phyloP scores from a whole-genome alignment of 2,329 filamentous ascomycete genomes.

The Lachnellula suecica region DNA sequence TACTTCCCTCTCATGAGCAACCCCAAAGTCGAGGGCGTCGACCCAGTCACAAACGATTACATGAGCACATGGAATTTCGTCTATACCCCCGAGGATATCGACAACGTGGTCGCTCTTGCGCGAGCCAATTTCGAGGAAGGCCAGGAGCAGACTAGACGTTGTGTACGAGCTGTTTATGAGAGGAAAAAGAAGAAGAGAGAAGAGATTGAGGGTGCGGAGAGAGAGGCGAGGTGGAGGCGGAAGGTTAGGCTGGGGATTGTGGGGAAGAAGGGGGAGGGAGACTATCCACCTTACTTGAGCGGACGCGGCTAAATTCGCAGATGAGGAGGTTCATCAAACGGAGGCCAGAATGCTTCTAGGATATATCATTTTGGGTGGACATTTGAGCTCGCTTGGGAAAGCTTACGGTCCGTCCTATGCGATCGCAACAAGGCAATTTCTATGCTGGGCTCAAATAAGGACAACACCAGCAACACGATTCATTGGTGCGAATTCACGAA shows the following conservation, averaged over 20 bases:
- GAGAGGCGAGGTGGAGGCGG: conserved; percentile 43
- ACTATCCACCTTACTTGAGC: conserved; percentile 57
- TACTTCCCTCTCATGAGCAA: conserved; percentile 92
- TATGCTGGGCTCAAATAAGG: no score
- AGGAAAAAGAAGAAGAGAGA: conserved; percentile 74
- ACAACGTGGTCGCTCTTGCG: conserved; percentile 78
- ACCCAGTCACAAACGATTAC: conserved; percentile 80
- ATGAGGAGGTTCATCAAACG: background rate
- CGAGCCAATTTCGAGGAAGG: conserved; percentile 86
- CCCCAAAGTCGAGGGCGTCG: conserved; percentile 74
- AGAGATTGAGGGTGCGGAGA: conserved; percentile 45
- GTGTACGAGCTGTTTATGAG: conserved; percentile 88
- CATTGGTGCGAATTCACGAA: no score
- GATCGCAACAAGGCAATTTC: no score
- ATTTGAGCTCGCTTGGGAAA: no score
- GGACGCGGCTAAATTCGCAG: no score
- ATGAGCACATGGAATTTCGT: conserved; percentile 98
- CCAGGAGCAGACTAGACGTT: conserved; percentile 71
- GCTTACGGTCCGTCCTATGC: no score
- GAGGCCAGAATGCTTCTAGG: background rate
- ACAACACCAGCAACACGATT: no score
- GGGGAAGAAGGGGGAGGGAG: conserved; percentile 59
- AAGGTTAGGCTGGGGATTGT: conserved; percentile 49
- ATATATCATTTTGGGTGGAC: background rate
- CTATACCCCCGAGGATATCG: conserved; percentile 87